Evolutionary conservation across 2,329 filamentous ascomycete species (phyloP).

Genomic region (Lecanicillium sp.): DNA sequence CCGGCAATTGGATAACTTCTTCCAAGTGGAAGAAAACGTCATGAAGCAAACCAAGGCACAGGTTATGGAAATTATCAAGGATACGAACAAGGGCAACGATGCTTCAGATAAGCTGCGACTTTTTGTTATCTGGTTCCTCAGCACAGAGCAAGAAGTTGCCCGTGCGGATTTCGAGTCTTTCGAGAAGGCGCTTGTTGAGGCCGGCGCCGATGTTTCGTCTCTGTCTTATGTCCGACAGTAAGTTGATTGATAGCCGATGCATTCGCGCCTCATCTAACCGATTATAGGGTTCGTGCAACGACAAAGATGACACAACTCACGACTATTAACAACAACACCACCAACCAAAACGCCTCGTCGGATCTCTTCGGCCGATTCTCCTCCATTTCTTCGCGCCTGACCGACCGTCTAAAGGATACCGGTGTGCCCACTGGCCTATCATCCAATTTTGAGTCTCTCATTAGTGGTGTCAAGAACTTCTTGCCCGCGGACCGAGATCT

Average conservation of each 20-base stretch:
- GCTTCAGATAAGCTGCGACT: constrained; percentile 84
- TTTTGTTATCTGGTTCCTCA: constrained; percentile 96
- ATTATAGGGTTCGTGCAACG: constrained; percentile 71
- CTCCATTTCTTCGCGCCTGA: constrained; percentile 83
- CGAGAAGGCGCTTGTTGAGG: constrained; percentile 71
- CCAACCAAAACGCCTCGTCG: constrained; percentile 57
- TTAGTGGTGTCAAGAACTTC: constrained; percentile 96
- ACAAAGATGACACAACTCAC: constrained; percentile 98
- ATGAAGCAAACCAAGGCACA: constrained; percentile 87
- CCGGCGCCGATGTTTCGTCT: constrained; percentile 69
- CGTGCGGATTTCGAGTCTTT: constrained; percentile 80
- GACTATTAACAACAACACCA: constrained; percentile 71
- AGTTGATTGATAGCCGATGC: constrained; percentile 26
- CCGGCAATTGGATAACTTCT: constrained; percentile 91
- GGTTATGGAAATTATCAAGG: constrained; percentile 79
- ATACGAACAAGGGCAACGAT: constrained; percentile 73
- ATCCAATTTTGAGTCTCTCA: constrained; percentile 86
- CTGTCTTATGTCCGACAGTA: constrained; percentile 83
- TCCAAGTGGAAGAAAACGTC: constrained; percentile 88
- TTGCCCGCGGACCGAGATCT: constrained; percentile 93
- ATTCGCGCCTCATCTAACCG: constrained; percentile 19
- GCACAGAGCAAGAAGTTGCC: constrained; percentile 81
- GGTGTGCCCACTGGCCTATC: constrained; percentile 62
- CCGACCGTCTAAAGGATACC: constrained; percentile 88
- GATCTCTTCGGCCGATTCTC: constrained; percentile 93